Evolutionary conservation across 2,329 filamentous ascomycete species (phyloP).

Genomic region (Penicillium sp.): DNA sequence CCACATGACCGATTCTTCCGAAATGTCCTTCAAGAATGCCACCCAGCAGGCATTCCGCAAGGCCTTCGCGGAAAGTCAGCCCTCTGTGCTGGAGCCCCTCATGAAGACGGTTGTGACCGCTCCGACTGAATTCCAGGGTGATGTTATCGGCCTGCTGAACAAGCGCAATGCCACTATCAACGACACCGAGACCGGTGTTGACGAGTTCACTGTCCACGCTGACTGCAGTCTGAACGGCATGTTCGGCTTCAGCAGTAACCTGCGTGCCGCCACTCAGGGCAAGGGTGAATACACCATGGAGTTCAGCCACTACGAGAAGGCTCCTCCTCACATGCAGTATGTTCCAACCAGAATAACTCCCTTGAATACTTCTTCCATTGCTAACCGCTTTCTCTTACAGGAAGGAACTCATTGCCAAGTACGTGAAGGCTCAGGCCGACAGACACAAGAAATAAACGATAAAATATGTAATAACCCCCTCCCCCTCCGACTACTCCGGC

Average conservation of each 20-base stretch:
- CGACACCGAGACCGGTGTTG: slow-evolving; percentile 88
- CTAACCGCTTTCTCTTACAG: slow-evolving; percentile 27
- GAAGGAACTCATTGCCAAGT: slow-evolving; percentile 66
- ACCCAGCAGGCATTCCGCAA: slow-evolving; percentile 97
- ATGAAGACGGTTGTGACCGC: slow-evolving; percentile 99
- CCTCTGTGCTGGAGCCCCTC: slow-evolving; percentile 85
- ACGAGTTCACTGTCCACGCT: slow-evolving; percentile 89
- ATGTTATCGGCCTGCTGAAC: slow-evolving; percentile 90
- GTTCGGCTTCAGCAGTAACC: slow-evolving; percentile 93
- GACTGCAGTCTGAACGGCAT: slow-evolving; percentile 95
- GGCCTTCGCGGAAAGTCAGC: slow-evolving; percentile 76
- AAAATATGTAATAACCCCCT: slow-evolving; percentile 8
- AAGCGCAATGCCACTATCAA: slow-evolving; percentile 94
- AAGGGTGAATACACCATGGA: slow-evolving; percentile 99
- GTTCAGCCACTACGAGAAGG: slow-evolving; percentile 90
- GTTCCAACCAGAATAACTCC: slow-evolving; percentile 34
- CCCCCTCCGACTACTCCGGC: slow-evolving; percentile 5
- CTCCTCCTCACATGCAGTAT: slow-evolving; percentile 84
- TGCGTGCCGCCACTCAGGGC: slow-evolving; percentile 90
- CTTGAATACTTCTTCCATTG: background rate
- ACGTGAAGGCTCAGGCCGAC: slow-evolving; percentile 64
- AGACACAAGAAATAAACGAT: slow-evolving; percentile 57
- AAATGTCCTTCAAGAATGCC: slow-evolving; percentile 91
- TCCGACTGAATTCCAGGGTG: slow-evolving; percentile 95
- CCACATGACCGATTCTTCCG: slow-evolving; percentile 95